A percentile compares a stretch with the other conserved stretches of the same genome.
Evolutionary conservation across 805 yeast species (phyloP).

Genomic region (Candida maris): DNA sequence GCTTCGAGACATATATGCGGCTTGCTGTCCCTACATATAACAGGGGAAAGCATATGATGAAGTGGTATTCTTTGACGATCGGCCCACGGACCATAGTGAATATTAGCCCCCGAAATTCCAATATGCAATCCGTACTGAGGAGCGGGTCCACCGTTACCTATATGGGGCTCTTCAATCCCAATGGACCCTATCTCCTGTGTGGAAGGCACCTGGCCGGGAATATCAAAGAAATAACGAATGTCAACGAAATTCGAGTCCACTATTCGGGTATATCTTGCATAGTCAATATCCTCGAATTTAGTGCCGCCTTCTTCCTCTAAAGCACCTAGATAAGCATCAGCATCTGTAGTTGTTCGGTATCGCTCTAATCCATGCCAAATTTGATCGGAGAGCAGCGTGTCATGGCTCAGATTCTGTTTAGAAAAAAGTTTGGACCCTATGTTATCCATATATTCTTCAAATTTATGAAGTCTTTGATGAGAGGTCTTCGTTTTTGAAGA

Average conservation of each 20-base stretch:
- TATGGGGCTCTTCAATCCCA: constrained; percentile 42
- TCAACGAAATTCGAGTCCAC: constrained; percentile 55
- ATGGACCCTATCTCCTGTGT: constrained; percentile 24
- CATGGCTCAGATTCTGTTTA: constrained; percentile 1
- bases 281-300: constrained; percentile 54
- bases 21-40: constrained; percentile 51
- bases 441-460: constrained; percentile 4
- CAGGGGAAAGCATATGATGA: constrained; percentile 66
- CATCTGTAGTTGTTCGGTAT: constrained; percentile 41
- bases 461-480: constrained; percentile 1
- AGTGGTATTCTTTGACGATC: constrained; percentile 74
- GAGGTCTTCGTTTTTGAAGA: constrained; percentile 1
- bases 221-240: constrained; percentile 65
- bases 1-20: constrained; percentile 36
- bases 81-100: constrained; percentile 95
- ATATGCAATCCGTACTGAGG: constrained; percentile 60
- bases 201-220: constrained; percentile 59
- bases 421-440: constrained; percentile 2
- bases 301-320: constrained; percentile 20
- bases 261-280: constrained; percentile 74
- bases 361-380: constrained; percentile 77
- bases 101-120: constrained; percentile 52
- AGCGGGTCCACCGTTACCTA: constrained; percentile 55
- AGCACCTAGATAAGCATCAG: constrained; percentile 2
- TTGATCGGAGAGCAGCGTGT: constrained; percentile 15